A percentile compares a stretch with the other conserved stretches of the same genome.
Conservation (phyloP, 1,284 basidiomycete genomes). For the Leucoagaricus sp. region DNA sequence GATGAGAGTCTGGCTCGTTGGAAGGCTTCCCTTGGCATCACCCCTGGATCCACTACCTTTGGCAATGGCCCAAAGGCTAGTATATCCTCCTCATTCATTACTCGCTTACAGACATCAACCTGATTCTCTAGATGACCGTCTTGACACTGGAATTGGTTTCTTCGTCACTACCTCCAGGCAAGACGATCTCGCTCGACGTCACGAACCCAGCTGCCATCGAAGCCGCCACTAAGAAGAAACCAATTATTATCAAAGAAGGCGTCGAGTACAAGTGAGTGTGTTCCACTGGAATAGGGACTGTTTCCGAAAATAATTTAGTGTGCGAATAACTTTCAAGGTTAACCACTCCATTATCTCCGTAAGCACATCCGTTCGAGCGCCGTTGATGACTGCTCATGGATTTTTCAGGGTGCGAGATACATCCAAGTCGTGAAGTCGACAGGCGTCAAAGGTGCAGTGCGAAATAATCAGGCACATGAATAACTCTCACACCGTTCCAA, state of each 20-base stretch:
- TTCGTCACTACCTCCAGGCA: constrained; percentile 63
- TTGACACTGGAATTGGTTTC: constrained; percentile 72
- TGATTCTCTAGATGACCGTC: constrained; percentile 57
- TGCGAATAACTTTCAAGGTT: constrained; percentile 78
- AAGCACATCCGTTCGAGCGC: constrained; percentile 23
- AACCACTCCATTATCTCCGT: constrained; percentile 87
- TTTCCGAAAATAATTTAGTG: constrained; percentile 43
- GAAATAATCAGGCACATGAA: too few relatives aligned
- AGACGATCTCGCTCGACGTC: constrained; percentile 60
- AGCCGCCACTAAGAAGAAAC: constrained; percentile 60
- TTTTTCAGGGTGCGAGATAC: constrained; percentile 73
- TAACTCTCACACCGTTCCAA: too few relatives aligned
- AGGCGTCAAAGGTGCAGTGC: constrained; percentile 65
- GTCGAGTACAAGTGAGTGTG: constrained; percentile 72
- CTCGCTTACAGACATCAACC: constrained; percentile 1
- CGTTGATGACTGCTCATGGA: constrained; percentile 9
- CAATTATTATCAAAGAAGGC: constrained; percentile 82
- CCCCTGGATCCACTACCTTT: constrained; percentile 46
- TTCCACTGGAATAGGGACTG: constrained; percentile 1
- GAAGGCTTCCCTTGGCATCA: constrained; percentile 89
- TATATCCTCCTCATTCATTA: constrained; percentile 5
- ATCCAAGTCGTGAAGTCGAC: constrained; percentile 82
- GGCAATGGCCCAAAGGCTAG: constrained; percentile 67
- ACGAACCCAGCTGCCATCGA: constrained; percentile 45
- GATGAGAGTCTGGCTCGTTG: constrained; percentile 87